phyloP scores from a whole-genome alignment of 768 basidiomycete species.

The Russula sp. region DNA sequence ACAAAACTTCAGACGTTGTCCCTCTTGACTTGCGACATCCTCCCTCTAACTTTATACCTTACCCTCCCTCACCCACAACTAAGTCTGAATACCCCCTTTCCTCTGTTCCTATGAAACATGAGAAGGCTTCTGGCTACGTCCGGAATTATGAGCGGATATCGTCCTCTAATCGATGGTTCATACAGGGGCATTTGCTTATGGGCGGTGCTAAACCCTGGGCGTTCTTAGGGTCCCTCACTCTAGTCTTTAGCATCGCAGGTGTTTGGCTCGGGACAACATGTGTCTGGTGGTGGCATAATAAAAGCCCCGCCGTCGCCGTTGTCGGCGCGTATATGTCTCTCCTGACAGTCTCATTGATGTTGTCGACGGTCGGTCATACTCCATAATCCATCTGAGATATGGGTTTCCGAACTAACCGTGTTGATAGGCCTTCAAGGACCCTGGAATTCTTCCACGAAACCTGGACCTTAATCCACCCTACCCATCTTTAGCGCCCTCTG shows the following conservation, averaged over 20 bases:
- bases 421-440: constrained; percentile 68
- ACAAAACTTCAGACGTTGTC: constrained; percentile 22
- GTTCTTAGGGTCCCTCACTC: constrained; percentile 59
- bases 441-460: constrained; percentile 86
- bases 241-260: constrained; percentile 67
- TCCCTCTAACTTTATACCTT: constrained; percentile 23
- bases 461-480: constrained; percentile 85
- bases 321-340: constrained; percentile 63
- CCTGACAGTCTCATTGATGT: constrained; percentile 71
- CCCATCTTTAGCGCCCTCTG: constrained; percentile 58
- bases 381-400: constrained; percentile 1
- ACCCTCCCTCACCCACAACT: constrained; percentile 26
- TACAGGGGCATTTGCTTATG: constrained; percentile 67
- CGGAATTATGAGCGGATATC: constrained; percentile 64
- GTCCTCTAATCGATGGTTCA: constrained; percentile 74
- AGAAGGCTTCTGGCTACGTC: constrained; percentile 42
- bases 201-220: constrained; percentile 87
- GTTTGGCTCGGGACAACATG: constrained; percentile 88
- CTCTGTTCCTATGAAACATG: constrained; percentile 36
- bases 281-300: constrained; percentile 83
- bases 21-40: constrained; percentile 21
- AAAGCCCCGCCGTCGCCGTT: constrained; percentile 65
- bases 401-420: constrained; percentile 31
- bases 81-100: constrained; percentile 35
- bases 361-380: constrained; percentile 58